Evolutionary conservation across 169 alveolate genomes (phyloP).

Genomic region (Cryptosporidium meleagridis): DNA sequence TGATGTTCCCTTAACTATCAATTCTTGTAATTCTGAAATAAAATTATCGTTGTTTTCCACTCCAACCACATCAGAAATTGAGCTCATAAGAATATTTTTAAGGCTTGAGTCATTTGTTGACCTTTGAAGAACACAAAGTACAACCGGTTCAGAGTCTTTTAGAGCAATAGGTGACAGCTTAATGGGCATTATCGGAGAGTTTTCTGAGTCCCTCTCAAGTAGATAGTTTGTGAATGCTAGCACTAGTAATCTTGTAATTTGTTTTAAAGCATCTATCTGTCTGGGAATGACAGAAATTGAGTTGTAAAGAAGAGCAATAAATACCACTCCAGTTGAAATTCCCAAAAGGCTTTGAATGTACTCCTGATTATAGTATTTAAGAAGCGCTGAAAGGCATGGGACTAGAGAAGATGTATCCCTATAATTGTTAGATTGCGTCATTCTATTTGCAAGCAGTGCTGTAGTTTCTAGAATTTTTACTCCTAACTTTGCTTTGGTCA

Average conservation of each 20-base stretch:
- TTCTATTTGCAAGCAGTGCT: conserved; percentile 65
- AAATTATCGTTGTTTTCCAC: conserved; percentile 34
- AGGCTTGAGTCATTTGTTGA: conserved; percentile 45
- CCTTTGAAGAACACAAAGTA: conserved; percentile 63
- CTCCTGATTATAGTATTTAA: not conserved
- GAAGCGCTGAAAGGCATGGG: conserved; percentile 11
- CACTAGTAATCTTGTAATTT: conserved; percentile 27
- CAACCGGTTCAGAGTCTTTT: conserved; percentile 64
- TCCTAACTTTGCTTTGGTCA: conserved; percentile 44
- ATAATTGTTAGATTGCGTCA: conserved; percentile 34
- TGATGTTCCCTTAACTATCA: conserved; percentile 46
- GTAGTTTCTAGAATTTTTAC: conserved; percentile 44
- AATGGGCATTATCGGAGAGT: not conserved
- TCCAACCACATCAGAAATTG: conserved; percentile 51
- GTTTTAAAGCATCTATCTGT: conserved; percentile 25
- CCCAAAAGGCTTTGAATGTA: conserved; percentile 25
- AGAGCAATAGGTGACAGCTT: conserved; percentile 52
- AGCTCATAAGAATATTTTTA: conserved; percentile 26
- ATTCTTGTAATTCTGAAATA: conserved; percentile 54
- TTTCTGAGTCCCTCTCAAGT: conserved; percentile 37
- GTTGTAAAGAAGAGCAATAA: conserved; percentile 45
- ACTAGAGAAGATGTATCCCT: conserved; percentile 46
- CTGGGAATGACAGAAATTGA: conserved; percentile 43
- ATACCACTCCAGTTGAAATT: conserved; percentile 58
- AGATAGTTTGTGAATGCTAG: conserved; percentile 41